Base-by-base conservation (phyloP, 257 asterid species). In the Scutellaria baicalensis region DNA sequence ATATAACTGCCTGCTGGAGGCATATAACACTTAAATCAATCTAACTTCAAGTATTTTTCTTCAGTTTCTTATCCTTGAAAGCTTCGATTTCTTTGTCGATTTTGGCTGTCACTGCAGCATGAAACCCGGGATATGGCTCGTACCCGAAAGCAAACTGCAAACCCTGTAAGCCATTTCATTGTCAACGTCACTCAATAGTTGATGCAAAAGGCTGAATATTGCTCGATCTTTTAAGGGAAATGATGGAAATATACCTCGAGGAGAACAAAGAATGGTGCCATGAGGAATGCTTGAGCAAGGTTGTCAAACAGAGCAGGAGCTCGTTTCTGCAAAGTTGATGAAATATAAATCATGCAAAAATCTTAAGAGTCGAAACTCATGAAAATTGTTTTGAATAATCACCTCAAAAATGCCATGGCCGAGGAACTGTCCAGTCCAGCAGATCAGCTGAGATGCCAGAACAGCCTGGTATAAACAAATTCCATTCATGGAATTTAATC, bases 361-460 rank as follows among this genome's bases (percentile, higher is more conserved):
- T 52, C 5, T 10, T 10, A 50, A 44, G 45, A 43, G 52, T 13
- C 8, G 7, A 23, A 11, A 51, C 12, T 35, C 12, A 20, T 2
- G 45, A 51, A 17, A 33, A 13, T 2, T 57, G 3, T 68, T 59
- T 67, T 0, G 27, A 66, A 62, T 48, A 43, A 73, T 80, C 58
- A 91, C 99, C 97, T 94, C 99, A 75, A 94, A 94, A 17, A 89
- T 80, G 1, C 97, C 97, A 60, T 94, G 99, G 65, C 99, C 97
- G 55, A 91, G 64, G 84, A 89, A 89, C 77, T 91, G 97, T 61
- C 91, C 92, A 1, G 88, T 86, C 99, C 99, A 94, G 90, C 99
- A 89, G 23, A 94, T n/a, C 64, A 94, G 23, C 80, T 94, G 97
- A 75, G 96, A 88, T 23, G 78, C 93, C 56, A 88, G 83, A 78